Conservation (phyloP, 2,329 filamentous ascomycete species). For the Aureobasidium sp. region DNA sequence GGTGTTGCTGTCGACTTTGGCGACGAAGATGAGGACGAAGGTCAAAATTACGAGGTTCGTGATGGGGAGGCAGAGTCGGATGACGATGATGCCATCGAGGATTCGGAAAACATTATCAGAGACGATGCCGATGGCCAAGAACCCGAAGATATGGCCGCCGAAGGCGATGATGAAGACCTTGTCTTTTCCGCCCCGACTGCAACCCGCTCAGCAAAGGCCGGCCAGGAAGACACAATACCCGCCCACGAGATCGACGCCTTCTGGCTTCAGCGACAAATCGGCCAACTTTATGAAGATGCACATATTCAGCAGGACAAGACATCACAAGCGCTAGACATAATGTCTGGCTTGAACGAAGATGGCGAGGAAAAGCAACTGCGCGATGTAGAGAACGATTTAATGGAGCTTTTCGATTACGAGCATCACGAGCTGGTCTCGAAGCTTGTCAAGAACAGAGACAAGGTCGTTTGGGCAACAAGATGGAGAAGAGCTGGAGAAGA, state of each 20-base stretch:
- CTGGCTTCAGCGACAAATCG: slow-evolving; percentile 92
- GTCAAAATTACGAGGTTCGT: slow-evolving; percentile 78
- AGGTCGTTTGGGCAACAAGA: slow-evolving; percentile 90
- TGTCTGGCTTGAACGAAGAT: slow-evolving; percentile 65
- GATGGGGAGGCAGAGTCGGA: slow-evolving; percentile 75
- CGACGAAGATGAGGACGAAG: slow-evolving; percentile 72
- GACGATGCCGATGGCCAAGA: slow-evolving; percentile 40
- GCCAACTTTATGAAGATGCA: slow-evolving; percentile 78
- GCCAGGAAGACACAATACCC: slow-evolving; percentile 53
- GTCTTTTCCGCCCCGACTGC: slow-evolving; percentile 56
- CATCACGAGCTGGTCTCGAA: slow-evolving; percentile 88
- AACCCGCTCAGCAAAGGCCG: slow-evolving; percentile 33
- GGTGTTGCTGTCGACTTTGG: slow-evolving; percentile 98
- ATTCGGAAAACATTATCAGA: slow-evolving; percentile 19
- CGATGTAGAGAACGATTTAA: slow-evolving; percentile 95
- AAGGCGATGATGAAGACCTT: slow-evolving; percentile 65
- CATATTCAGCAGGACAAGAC: slow-evolving; percentile 94
- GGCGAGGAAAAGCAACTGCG: slow-evolving; percentile 79
- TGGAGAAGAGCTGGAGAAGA: slow-evolving; percentile 77
- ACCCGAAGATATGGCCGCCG: slow-evolving; percentile 29
- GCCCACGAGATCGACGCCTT: slow-evolving; percentile 93
- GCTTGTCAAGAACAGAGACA: slow-evolving; percentile 84
- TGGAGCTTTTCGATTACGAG: slow-evolving; percentile 97
- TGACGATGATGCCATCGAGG: slow-evolving; percentile 39
- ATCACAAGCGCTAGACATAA: slow-evolving; percentile 69